Base-by-base conservation (phyloP, 2,329 filamentous ascomycete genomes). In the Ascocoryne sarcoides region DNA sequence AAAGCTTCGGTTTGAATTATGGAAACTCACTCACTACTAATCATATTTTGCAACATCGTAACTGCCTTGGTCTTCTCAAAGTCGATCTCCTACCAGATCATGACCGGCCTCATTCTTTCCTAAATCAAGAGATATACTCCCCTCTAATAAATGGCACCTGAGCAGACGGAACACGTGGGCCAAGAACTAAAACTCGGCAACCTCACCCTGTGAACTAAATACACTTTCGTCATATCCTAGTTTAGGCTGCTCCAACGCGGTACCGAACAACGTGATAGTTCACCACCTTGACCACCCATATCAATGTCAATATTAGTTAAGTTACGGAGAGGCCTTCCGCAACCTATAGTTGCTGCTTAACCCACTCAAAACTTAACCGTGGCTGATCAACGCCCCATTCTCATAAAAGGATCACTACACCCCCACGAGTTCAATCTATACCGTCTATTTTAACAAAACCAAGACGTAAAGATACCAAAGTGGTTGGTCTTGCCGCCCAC, bases 401-500 rank as follows among this genome's bases (percentile, higher is more conserved):
- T n/a, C n/a, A n/a, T n/a, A n/a, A n/a, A n/a, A n/a, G n/a, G n/a
- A n/a, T n/a, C n/a, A n/a, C n/a, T n/a, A n/a, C n/a, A n/a, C n/a
- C n/a, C n/a, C n/a, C n/a, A n/a, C n/a, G n/a, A n/a, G n/a, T n/a
- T n/a, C n/a, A n/a, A n/a, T n/a, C n/a, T n/a, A n/a, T n/a, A n/a
- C n/a, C n/a, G n/a, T n/a, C n/a, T n/a, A n/a, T n/a, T n/a, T n/a
- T n/a, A n/a, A n/a, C n/a, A n/a, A n/a, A n/a, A n/a, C n/a, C n/a
- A n/a, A n/a, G n/a, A n/a, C n/a, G n/a, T n/a, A n/a, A n/a, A n/a
- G n/a, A n/a, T n/a, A n/a, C n/a, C n/a, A n/a, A 23, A 49, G 47
- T 17, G 47, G 44, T n/a, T n/a, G 1, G 42, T 49, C 16, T 34
- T 49, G 3, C 44, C 47, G 32, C 41, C 47, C 1, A 44, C 44